These are phyloP conservation scores for Remersonia thermophila DNA, from an alignment of 2,329 filamentous ascomycete species.

Conservation along the genomic window DNA sequence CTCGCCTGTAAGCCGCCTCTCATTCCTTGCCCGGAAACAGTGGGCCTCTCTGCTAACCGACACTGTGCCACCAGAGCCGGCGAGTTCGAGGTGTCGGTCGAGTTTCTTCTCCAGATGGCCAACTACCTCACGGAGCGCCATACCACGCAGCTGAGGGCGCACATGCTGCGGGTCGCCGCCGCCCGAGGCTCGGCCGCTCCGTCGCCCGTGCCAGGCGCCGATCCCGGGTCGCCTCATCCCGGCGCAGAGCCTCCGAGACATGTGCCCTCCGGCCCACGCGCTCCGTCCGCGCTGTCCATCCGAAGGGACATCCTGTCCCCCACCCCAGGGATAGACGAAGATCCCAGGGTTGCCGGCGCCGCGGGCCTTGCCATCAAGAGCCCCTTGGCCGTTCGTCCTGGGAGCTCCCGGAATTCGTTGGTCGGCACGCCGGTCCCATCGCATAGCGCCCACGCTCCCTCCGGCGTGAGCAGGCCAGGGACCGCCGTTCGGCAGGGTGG, in stretches of 20 bases:
- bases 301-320: slow-evolving; percentile 40
- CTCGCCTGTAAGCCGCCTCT: no score
- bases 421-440: slow-evolving; percentile 29
- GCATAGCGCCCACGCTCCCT: slow-evolving; percentile 22
- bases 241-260: slow-evolving; percentile 39
- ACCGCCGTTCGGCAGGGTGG: slow-evolving; percentile 21
- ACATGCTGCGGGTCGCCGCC: slow-evolving; percentile 60
- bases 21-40: neutral
- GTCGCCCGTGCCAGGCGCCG: slow-evolving; percentile 43
- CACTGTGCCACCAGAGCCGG: slow-evolving; percentile 45
- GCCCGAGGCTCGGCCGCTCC: slow-evolving; percentile 43
- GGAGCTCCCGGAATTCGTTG: slow-evolving; percentile 35
- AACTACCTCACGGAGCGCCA: slow-evolving; percentile 89
- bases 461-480: slow-evolving; percentile 7
- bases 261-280: slow-evolving; percentile 35
- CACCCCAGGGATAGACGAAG: slow-evolving; percentile 32
- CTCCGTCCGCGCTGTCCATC: slow-evolving; percentile 43
- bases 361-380: slow-evolving; percentile 32
- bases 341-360: slow-evolving; percentile 18
- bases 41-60: slow-evolving; percentile 8
- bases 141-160: slow-evolving; percentile 76
- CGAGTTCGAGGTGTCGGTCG: slow-evolving; percentile 70
- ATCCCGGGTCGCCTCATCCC: slow-evolving; percentile 24
- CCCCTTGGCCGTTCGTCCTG: slow-evolving; percentile 28
- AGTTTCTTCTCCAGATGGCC: slow-evolving; percentile 85